These are phyloP conservation scores for Fraxinus xanthoxyloides DNA, from an alignment of 305 asterid genomes.

Conservation along the genomic window DNA sequence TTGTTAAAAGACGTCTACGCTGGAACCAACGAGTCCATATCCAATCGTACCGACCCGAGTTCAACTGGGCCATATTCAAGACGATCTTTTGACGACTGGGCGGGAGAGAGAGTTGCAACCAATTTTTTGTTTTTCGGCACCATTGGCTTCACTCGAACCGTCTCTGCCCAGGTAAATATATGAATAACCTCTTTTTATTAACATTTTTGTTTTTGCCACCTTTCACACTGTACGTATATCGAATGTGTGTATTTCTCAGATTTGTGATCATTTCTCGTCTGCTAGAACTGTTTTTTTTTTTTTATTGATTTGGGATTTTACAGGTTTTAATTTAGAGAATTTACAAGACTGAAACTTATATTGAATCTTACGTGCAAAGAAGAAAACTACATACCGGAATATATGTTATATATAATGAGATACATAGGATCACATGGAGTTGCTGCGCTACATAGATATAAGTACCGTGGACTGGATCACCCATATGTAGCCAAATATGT, in stretches of 20 bases:
- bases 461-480: too few species aligned
- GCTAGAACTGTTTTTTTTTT: background rate
- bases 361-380: background rate
- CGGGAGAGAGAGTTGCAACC: background rate
- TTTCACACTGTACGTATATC: too few species aligned
- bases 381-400: background rate
- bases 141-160: background rate
- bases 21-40: background rate
- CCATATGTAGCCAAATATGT: too few species aligned
- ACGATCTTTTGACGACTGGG: background rate
- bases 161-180: background rate
- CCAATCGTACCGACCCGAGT: background rate
- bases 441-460: too few species aligned
- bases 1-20: background rate
- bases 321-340: too few species aligned
- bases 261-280: background rate
- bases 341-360: too few species aligned
- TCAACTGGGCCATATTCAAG: background rate
- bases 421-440: too few species aligned
- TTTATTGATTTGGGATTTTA: too few species aligned
- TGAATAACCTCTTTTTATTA: background rate
- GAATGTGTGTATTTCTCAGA: background rate
- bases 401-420: too few species aligned
- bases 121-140: background rate
- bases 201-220: too few species aligned